These are phyloP conservation scores for Rosa hybrid DNA, from an alignment of 331 rosid genomes.

Conservation along the genomic window DNA sequence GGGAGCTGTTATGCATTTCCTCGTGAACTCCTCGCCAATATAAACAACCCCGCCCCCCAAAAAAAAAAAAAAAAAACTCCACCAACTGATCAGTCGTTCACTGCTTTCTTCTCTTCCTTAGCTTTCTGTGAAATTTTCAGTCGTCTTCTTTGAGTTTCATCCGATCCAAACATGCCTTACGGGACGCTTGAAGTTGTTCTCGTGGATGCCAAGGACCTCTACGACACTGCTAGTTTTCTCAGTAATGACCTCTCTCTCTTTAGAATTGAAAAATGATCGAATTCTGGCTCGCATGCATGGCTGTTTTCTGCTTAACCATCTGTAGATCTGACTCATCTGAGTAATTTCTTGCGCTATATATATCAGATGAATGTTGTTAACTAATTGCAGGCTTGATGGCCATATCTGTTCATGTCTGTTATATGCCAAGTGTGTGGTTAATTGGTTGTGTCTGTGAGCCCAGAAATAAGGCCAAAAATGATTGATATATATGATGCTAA, in stretches of 20 bases:
- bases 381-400: no score
- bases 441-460: no score
- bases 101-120: no score
- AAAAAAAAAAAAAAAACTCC: no score
- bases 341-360: background rate
- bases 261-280: background rate
- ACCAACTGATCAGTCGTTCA: no score
- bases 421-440: no score
- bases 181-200: conserved; percentile 41
- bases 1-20: no score
- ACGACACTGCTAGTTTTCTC: conserved; percentile 37
- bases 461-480: no score
- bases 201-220: conserved; percentile 52
- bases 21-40: no score
- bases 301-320: background rate
- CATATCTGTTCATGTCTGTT: no score
- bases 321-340: background rate
- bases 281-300: background rate
- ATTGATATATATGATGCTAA: no score
- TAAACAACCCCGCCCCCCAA: no score
- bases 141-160: background rate
- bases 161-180: background rate
- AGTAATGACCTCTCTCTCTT: conserved; percentile 14
- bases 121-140: background rate
- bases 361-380: background rate